These are phyloP conservation scores for Kwoniella sp. DNA, from an alignment of 768 basidiomycete species.

Conservation along the genomic window DNA sequence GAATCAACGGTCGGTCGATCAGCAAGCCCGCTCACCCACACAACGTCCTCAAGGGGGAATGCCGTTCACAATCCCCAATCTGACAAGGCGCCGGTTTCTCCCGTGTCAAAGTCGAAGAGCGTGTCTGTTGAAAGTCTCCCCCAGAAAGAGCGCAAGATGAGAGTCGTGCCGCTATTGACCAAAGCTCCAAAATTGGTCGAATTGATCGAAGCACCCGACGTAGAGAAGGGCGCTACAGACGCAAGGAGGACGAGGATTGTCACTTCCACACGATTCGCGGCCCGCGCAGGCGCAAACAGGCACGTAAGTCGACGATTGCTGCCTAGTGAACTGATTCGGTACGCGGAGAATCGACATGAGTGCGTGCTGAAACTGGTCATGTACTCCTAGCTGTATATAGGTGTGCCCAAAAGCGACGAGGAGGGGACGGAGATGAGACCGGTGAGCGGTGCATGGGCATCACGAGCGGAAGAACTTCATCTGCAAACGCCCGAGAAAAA, in stretches of 20 bases:
- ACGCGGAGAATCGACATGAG: no score
- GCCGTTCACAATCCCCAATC: background rate
- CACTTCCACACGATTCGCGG: slow-evolving; percentile 84
- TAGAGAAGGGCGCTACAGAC: slow-evolving; percentile 86
- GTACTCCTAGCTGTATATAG: slow-evolving; percentile 33
- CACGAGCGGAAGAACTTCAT: slow-evolving; percentile 59
- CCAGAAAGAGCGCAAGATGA: slow-evolving; percentile 1
- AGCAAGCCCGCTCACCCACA: slow-evolving; percentile 9
- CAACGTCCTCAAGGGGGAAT: slow-evolving; percentile 1
- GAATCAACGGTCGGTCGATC: background rate
- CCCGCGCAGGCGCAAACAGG: slow-evolving; percentile 76
- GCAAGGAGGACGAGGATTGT: slow-evolving; percentile 78
- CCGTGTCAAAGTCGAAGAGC: background rate
- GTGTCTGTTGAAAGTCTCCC: no score
- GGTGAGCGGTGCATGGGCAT: slow-evolving; percentile 74
- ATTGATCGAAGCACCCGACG: slow-evolving; percentile 81
- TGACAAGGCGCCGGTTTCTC: background rate
- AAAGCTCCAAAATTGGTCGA: slow-evolving; percentile 82
- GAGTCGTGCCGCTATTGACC: slow-evolving; percentile 59
- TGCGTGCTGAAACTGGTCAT: no score
- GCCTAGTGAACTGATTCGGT: no score
- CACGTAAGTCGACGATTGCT: no score
- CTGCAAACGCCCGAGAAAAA: slow-evolving; percentile 88
- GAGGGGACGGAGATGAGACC: slow-evolving; percentile 60
- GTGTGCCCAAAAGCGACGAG: slow-evolving; percentile 28